Conservation (phyloP, 73 alveolate species). For the Effrenium voratum region DNA sequence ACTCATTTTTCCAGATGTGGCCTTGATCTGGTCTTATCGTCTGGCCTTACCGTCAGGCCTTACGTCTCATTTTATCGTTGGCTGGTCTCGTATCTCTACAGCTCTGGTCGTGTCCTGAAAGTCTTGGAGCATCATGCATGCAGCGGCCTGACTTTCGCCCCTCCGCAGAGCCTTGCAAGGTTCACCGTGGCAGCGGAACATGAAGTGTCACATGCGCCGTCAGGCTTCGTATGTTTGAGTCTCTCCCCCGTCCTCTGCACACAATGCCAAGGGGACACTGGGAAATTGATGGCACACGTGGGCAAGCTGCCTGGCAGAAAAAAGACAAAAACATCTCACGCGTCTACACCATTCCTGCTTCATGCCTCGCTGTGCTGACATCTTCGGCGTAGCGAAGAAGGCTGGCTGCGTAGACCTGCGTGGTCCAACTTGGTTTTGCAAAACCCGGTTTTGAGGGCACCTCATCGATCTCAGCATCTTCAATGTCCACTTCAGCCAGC, state of each 20-base stretch:
- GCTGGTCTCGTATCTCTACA: too few relatives aligned
- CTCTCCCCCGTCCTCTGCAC: not conserved
- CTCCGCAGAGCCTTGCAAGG: slow-evolving; percentile 11
- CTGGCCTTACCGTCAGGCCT: too few relatives aligned
- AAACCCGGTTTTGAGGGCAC: not conserved
- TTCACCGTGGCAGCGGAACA: not conserved
- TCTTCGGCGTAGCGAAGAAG: slow-evolving; percentile 33
- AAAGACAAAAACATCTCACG: not conserved
- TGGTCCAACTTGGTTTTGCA: not conserved
- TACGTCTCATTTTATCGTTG: too few relatives aligned
- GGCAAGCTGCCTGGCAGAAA: slow-evolving; percentile 21
- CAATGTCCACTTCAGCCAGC: slow-evolving; percentile 8
- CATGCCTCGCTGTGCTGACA: not conserved
- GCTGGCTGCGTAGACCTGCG: slow-evolving; percentile 27
- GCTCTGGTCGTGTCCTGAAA: too few relatives aligned
- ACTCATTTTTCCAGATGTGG: not conserved
- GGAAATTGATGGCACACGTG: slow-evolving; percentile 19
- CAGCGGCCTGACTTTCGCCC: slow-evolving; percentile 7
- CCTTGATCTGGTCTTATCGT: not conserved
- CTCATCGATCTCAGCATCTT: not conserved
- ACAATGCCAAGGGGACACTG: slow-evolving; percentile 35
- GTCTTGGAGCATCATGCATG: slow-evolving; percentile 32
- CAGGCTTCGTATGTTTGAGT: not conserved
- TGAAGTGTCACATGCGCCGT: not conserved
- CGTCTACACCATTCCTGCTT: not conserved